These are phyloP conservation scores for Nannizziopsis arthrosporioides DNA, from an alignment of 2,329 filamentous ascomycete genomes.

Conservation along the genomic window DNA sequence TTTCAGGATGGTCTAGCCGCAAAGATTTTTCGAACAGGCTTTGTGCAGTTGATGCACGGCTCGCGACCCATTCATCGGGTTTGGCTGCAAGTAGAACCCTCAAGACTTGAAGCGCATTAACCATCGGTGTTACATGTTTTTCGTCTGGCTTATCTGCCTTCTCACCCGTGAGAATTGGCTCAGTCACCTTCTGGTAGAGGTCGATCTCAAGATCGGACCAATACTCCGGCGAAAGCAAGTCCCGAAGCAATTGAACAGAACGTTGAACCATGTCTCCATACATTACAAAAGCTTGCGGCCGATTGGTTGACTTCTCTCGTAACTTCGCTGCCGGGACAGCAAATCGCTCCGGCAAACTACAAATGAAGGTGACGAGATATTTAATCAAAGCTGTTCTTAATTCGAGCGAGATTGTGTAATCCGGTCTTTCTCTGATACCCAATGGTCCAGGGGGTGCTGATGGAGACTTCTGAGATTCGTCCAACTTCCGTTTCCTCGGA, in stretches of 20 bases:
- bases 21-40: constrained; percentile 83
- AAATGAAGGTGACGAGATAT: constrained; percentile 92
- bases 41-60: constrained; percentile 64
- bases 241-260: constrained; percentile 67
- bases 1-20: constrained; percentile 76
- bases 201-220: constrained; percentile 91
- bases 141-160: constrained; percentile 73
- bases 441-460: constrained; percentile 43
- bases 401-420: constrained; percentile 56
- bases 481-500: constrained; percentile 63
- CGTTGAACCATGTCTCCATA: constrained; percentile 75
- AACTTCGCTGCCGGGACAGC: constrained; percentile 59
- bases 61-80: constrained; percentile 78
- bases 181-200: constrained; percentile 78
- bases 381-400: constrained; percentile 76
- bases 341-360: constrained; percentile 75
- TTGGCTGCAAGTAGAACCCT: constrained; percentile 82
- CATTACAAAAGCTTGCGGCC: constrained; percentile 41
- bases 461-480: constrained; percentile 46
- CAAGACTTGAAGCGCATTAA: constrained; percentile 88
- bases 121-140: constrained; percentile 72
- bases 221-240: constrained; percentile 72
- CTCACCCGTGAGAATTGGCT: constrained; percentile 71
- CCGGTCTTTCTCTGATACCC: constrained; percentile 41
- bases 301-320: constrained; percentile 40